These are phyloP conservation scores for Penicillium digitatum DNA, from an alignment of 2,329 filamentous ascomycete species.

Conservation along the genomic window DNA sequence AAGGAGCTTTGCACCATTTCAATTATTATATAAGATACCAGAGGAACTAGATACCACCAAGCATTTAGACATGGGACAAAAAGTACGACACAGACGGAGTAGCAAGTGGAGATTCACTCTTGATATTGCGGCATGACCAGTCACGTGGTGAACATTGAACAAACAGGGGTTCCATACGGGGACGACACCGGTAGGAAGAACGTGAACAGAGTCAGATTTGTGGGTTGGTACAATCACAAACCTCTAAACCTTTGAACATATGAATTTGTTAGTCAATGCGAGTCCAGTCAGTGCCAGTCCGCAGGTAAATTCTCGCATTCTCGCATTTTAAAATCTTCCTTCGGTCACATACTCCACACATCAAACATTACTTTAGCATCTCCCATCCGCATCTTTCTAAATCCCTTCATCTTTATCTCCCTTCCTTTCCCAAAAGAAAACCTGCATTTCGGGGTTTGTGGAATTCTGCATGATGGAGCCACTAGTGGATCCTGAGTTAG, in stretches of 20 bases:
- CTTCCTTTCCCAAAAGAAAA: neutral
- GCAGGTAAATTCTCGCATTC: neutral
- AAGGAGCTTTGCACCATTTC: neutral
- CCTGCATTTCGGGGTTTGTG: neutral
- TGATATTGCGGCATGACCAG: conserved; percentile 4
- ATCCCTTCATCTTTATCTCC: neutral
- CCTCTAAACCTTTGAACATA: no score
- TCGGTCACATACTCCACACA: neutral
- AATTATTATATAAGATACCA: neutral
- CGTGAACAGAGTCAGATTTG: neutral
- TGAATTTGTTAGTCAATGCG: neutral
- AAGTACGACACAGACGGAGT: no score
- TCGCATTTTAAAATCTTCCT: neutral
- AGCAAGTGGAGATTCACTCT: neutral
- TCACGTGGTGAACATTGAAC: conserved; percentile 1
- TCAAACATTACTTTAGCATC: neutral
- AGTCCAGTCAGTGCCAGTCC: neutral
- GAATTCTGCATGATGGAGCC: conserved; percentile 3
- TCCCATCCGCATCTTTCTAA: neutral
- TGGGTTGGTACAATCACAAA: neutral
- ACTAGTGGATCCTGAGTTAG: conserved; percentile 18
- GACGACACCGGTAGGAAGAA: neutral
- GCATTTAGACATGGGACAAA: no score
- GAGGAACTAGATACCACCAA: neutral
- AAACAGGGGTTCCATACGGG: conserved; percentile 4